A percentile compares a stretch with the other conserved stretches of the same genome.
These are phyloP conservation scores for Handroanthus guayacan DNA, from an alignment of 257 asterid species.

Conservation along the genomic window DNA sequence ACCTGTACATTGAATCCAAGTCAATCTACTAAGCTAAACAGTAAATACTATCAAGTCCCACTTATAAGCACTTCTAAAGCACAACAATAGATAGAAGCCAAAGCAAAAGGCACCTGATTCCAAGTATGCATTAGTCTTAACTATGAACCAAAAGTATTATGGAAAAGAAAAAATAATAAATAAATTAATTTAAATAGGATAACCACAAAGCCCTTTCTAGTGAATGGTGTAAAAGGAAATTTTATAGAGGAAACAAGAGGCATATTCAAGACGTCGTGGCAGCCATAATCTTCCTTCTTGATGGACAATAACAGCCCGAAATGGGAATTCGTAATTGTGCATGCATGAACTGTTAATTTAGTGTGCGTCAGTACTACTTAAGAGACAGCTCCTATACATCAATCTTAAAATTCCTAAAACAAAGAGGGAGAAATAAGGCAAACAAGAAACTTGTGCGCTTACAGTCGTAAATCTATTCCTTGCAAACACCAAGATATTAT, in stretches of 20 bases:
- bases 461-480: constrained; percentile 12
- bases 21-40: not conserved
- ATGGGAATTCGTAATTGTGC: constrained; percentile 7
- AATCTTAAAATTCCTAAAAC: constrained; percentile 20
- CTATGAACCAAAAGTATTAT: not conserved
- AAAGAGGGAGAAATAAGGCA: not conserved
- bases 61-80: constrained; percentile 17
- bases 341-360: not conserved
- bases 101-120: constrained; percentile 22
- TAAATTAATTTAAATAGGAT: not conserved
- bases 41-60: constrained; percentile 23
- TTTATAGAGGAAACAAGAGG: too few species aligned
- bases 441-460: not conserved
- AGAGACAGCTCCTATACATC: not conserved
- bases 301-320: constrained; percentile 5
- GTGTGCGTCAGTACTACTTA: not conserved
- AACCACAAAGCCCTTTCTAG: not conserved
- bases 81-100: constrained; percentile 25
- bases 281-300: constrained; percentile 16
- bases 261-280: not conserved
- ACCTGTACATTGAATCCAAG: too few species aligned
- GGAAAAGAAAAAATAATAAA: not conserved
- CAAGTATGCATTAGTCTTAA: constrained; percentile 13
- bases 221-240: constrained; percentile 21
- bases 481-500: not conserved